Base-by-base conservation (phyloP, 306 rosid species). In the Quercus dentata region DNA sequence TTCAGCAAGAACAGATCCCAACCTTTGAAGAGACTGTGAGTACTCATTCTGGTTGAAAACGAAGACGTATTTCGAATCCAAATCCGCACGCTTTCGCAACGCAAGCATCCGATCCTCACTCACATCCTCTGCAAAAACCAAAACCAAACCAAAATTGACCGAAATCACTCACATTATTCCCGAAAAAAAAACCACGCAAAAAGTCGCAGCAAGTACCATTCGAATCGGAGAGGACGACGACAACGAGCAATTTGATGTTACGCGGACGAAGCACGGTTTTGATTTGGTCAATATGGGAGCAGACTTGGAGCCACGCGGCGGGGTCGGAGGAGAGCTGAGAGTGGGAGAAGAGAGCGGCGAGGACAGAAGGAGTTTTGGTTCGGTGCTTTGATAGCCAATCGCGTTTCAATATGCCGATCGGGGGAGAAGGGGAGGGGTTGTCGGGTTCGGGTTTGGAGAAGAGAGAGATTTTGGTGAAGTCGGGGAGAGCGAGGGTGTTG, bases 321-420 rank as follows among this genome's bases (percentile, higher is more conserved):
- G 99, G 97, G 77, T 95, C 99, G 5, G 92, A 96, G 11, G 89
- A 83, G 58, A 95, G 86, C 56, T 88, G 92, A 21, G 85, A 83
- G 0, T 92, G 82, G 18, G 90, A 83, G 80, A 93, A 87, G 19
- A 95, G 86, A 0, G 88, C 89, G 62, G 93, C 94, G 31, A 93
- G 74, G 28, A 91, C 92, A 61, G 99, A 57, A 52, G 98, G 98
- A 31, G 87, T 55, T 78, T 83, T 93, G 67, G 99, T 93, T 8
- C 99, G 96, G 86, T 93, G 98, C 88, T 95, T 93, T 68, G 87
- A 84, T 2, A 95, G 88, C 99, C 99, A 95, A 71, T 90, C 92
- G 25, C 88, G 84, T 82, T 91, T 93, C 46, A 93, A 19, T 62
- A 93, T 84, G 80, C 90, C 92, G 7, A 87, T 87, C 12, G 84